Evolutionary conservation across 176 grass and related monocot genomes (phyloP).

Genomic region (Aegilops bicornis): DNA sequence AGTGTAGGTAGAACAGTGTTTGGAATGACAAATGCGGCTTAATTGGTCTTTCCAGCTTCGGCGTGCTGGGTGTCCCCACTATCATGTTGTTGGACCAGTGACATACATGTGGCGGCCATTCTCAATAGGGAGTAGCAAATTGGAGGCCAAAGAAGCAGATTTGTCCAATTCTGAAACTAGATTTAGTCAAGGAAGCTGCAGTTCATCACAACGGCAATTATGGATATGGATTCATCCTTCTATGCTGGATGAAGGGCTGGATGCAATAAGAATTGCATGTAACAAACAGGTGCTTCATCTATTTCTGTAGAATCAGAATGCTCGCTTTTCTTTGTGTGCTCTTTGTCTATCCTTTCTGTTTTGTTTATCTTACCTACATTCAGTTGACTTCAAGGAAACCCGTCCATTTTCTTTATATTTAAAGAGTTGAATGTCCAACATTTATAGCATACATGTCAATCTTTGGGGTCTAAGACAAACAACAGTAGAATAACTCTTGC

Average conservation of each 20-base stretch:
- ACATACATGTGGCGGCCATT: conserved; percentile 74
- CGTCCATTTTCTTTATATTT: conserved; percentile 12
- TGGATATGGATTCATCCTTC: conserved; percentile 95
- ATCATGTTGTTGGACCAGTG: conserved; percentile 63
- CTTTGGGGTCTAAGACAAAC: conserved; percentile 1
- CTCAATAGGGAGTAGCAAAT: conserved; percentile 22
- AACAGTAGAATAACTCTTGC: background rate
- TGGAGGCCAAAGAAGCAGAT: conserved; percentile 16
- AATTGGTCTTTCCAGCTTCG: conserved; percentile 65
- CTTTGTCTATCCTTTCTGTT: background rate
- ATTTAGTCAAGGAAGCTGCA: conserved; percentile 7
- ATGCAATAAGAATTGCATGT: conserved; percentile 59
- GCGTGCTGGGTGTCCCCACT: conserved; percentile 27
- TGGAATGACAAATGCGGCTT: conserved; percentile 7
- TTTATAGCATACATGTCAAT: background rate
- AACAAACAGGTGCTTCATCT: conserved; percentile 48
- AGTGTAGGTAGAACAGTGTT: conserved; percentile 13
- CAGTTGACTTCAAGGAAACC: background rate
- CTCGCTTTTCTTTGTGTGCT: background rate
- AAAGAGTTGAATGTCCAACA: background rate
- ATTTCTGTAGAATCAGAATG: conserved; percentile 22
- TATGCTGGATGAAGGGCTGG: conserved; percentile 57
- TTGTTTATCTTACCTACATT: background rate
- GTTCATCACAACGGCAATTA: conserved; percentile 41
- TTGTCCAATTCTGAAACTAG: conserved; percentile 12